Base-by-base conservation (phyloP, 2,329 filamentous ascomycete species). In the Neoarthrinium moseri region DNA sequence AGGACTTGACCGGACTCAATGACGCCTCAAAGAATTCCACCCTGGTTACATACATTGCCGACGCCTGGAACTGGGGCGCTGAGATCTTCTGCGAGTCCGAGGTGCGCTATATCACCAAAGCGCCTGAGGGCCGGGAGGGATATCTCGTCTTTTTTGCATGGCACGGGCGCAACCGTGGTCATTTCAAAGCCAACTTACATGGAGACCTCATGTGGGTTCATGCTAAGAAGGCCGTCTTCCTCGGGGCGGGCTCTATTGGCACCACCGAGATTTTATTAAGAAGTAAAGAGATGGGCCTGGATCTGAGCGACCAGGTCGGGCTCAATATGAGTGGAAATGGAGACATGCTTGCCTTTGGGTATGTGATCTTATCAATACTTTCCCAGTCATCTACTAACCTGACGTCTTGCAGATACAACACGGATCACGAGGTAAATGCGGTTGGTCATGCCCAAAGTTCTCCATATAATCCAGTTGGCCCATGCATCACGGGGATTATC, bases 61-160 rank as follows among this genome's bases (percentile, higher is more conserved):
- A 87, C 60, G 83, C 84, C 2, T 87, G 83, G 83, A 84, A 86
- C 55, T 84, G 82, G 81, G 84, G 83, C 7, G 81, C 84, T 11
- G 83, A 87, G 56, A 79, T 87, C 62, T 87, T 87, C 51, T 87
- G 84, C 61, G 76, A 83, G 54, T 83, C 81, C 49, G 82, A 87
- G 59, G 84, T 86, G 2, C 71, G 79, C 35, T 78, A 85, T 55
- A 69, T 87, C 41, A 73, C 78, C 45, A 76, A 81, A 58, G 72
- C 73, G 33, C 68, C 68, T 2, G n/a, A n/a, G n/a, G 59, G 61
- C 1, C 63, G 65, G 4, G 72, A 74, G 12, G 83, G 84, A 2
- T 87, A 85, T 58, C 68, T 83, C 17, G 66, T 87, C 22, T 84
- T 77, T 62, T 86, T 83, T 57, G 75, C 80, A 11, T 85, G 81